These are phyloP conservation scores for Evansstolkia leycettana DNA, from an alignment of 495 filamentous ascomycete genomes.

Conservation along the genomic window DNA sequence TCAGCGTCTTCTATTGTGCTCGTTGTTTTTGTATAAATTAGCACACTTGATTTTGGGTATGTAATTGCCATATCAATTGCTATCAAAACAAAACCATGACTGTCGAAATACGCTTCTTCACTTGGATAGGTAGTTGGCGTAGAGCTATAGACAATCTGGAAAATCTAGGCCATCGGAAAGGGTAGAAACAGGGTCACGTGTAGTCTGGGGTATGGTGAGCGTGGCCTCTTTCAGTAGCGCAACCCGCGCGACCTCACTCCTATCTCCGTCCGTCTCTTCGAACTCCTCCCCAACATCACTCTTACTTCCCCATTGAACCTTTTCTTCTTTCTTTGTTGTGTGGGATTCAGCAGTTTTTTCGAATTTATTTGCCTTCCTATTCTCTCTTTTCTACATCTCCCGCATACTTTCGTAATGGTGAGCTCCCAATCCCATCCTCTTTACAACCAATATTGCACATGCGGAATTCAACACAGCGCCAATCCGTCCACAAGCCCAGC, in stretches of 20 bases:
- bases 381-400: background rate
- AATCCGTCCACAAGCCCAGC: background rate
- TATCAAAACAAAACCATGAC: too few relatives aligned
- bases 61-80: too few relatives aligned
- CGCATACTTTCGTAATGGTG: background rate
- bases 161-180: too few relatives aligned
- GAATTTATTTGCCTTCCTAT: slow-evolving; percentile 5
- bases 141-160: too few relatives aligned
- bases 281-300: slow-evolving; percentile 1
- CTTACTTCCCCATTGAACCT: slow-evolving; percentile 3
- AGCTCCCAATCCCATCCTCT: background rate
- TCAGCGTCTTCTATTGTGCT: too few relatives aligned
- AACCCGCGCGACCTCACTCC: slow-evolving; percentile 16
- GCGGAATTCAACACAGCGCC: slow-evolving; percentile 1
- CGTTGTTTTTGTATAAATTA: too few relatives aligned
- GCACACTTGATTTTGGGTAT: too few relatives aligned
- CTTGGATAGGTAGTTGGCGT: too few relatives aligned
- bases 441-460: background rate
- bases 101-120: too few relatives aligned
- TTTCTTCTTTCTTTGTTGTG: background rate
- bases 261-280: background rate
- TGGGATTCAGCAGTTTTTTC: background rate
- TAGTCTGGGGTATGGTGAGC: slow-evolving; percentile 19
- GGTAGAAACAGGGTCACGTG: too few relatives aligned
- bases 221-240: slow-evolving; percentile 33